A percentile compares a stretch with the other conserved stretches of the same genome.
Conservation (phyloP, 106 monocot genomes). For the Dendrobium chrysotoxum region DNA sequence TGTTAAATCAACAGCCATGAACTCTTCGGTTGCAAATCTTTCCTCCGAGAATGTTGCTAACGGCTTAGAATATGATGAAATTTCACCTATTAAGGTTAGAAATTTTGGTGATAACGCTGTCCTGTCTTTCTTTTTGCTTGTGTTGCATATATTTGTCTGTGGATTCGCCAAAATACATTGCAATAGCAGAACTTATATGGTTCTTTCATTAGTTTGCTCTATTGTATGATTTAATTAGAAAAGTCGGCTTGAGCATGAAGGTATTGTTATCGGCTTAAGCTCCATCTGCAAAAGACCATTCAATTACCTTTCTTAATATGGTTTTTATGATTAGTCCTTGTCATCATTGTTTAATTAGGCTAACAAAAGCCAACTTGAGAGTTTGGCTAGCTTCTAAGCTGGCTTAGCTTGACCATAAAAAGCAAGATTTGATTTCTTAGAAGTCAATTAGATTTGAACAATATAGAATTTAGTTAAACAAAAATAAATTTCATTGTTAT, state of each 20-base stretch:
- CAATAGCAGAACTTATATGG: neutral
- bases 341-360: too few species aligned
- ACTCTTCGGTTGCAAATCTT: constrained; percentile 33
- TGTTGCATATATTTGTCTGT: neutral
- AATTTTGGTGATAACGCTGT: neutral
- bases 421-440: too few species aligned
- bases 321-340: too few species aligned
- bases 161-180: neutral
- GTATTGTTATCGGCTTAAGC: neutral
- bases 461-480: too few species aligned
- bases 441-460: too few species aligned
- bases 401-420: too few species aligned
- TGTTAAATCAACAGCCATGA: constrained; percentile 15
- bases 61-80: constrained; percentile 15
- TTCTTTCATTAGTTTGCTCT: neutral
- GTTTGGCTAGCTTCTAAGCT: too few species aligned
- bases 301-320: too few species aligned
- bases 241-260: neutral
- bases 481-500: too few species aligned
- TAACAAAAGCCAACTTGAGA: too few species aligned
- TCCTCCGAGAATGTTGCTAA: constrained; percentile 41
- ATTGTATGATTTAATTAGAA: neutral
- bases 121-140: neutral
- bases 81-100: constrained; percentile 29
- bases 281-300: too few species aligned